Evolutionary conservation across 1,284 basidiomycete genomes (phyloP), one percentile per base, ranked within the genome.

Genomic region (Vanrija pseudolonga): DNA sequence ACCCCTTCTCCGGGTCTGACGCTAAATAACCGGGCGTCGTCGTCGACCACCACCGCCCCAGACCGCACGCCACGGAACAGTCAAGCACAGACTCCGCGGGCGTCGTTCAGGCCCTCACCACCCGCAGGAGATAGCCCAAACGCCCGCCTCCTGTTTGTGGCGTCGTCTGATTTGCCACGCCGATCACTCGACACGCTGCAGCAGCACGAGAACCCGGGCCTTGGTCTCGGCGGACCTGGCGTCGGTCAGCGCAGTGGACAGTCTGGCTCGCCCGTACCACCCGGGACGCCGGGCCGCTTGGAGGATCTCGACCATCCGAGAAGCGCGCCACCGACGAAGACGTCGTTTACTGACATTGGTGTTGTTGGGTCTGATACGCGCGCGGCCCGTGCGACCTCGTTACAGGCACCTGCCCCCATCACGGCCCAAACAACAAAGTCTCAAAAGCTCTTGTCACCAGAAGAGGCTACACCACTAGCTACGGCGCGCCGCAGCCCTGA

Each of bases 401-500:
- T 32, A 32, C 32, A 32, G 12, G 32, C 32, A 12, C 32, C 32
- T 12, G 32, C 32, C 32, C 32, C 32, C 12, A 32, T 32, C 32
- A 4, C 32, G 12, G 32, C 12, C 32, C 32, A 32, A 32, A 9
- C 32, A 32, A 9, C 32, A 32, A 32, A 32, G 32, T 32, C 32
- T 32, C 32, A 32, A 32, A 32, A 32, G 32, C 40, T 60, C 32
- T 37, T 54, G 37, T 48, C 46, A 9, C 52, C 57, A 5, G 53
- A 50, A 46, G 50, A 53, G 32, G 45, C 51, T 28, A 26, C 50
- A 41, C 26, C 17, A 47, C 49, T 32, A 14, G 43, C 26, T 9
- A n/a, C 51, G n/a, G 26, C 42, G 6, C 37, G 42, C 15, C 24
- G 56, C 23, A 71, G 69, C 60, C 72, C 72, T 3, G 68, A 72